Evolutionary conservation across 306 rosid genomes (phyloP).

Genomic region (Leucaena leucocephala): DNA sequence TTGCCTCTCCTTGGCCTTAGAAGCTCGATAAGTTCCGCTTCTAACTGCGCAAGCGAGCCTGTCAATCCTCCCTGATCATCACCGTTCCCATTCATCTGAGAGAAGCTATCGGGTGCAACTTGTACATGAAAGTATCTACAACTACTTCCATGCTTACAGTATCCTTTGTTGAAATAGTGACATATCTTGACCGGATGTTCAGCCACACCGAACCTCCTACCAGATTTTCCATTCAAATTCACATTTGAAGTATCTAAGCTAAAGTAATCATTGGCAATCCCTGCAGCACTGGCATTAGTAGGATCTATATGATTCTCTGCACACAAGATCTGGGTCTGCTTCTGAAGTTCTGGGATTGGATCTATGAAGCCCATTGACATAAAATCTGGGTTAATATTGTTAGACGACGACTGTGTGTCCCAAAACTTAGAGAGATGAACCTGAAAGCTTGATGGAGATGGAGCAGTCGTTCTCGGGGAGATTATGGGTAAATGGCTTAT

Average conservation of each 20-base stretch:
- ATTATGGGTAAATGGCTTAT: not conserved
- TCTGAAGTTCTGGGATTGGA: not conserved
- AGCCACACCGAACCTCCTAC: not conserved
- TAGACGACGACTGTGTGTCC: not conserved
- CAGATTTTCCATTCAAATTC: not conserved
- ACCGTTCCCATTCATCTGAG: not conserved
- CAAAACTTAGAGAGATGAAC: not conserved
- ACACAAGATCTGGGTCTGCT: not conserved
- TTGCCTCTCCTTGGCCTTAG: not conserved
- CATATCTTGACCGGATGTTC: not conserved
- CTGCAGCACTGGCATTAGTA: not conserved
- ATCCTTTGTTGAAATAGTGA: conserved; percentile 4
- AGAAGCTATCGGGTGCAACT: not conserved
- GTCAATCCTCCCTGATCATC: not conserved
- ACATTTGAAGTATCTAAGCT: not conserved
- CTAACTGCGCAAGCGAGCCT: not conserved
- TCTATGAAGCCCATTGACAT: not conserved
- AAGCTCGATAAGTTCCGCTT: not conserved
- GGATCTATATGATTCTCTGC: not conserved
- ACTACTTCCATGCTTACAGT: conserved; percentile 9
- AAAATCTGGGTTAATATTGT: not conserved
- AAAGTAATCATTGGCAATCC: not conserved
- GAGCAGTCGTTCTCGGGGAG: not conserved
- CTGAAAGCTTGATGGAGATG: not conserved
- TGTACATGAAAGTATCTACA: not conserved